Evolutionary conservation across 768 basidiomycete genomes (phyloP), one percentile per base, ranked within the genome.

Genomic region (Amanita fuliginea): DNA sequence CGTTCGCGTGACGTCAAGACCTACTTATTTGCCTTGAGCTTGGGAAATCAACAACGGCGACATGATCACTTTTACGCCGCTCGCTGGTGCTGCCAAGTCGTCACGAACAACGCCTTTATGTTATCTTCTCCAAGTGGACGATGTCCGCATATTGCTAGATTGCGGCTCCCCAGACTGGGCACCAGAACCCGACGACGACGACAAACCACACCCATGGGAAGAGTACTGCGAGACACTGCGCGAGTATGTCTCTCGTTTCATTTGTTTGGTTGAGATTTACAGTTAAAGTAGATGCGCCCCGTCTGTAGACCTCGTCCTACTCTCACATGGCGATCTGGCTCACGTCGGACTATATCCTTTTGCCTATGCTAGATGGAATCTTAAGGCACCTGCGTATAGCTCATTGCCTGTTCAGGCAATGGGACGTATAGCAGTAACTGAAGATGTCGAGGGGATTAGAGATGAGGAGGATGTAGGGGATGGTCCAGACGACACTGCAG

Each of bases 371-470:
- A 75, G 78, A 62, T 93, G 90, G 85, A 83, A 83, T 18, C 73
- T 98, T 36, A 83, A 77, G 52, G 93, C 93, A 18, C 91, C 93
- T 3, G 82, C 92, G 16, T 99, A 98, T 62, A 86, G 89, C 0
- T 95, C 94, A 2, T 77, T 97, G 22, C 95, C 95, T 33, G 92
- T 96, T 0, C 90, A 94, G 56, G 91, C 94, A 49, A 95, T 93
- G 84, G 95, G 88, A 3, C 76, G 90, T 30, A 89, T 97, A 37
- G 90, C 90, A 13, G 85, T 87, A 2, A 77, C 85, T 5, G 91
- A 97, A 64, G 93, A 96, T 58, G 76, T 85, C 1, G 89, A 93
- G 56, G 80, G 81, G 11, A 74, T 91, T 14, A 73, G 85, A 37
- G 82, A 83, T 40, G 84, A 91, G 60, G 76, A 87, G 57, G 78